Evolutionary conservation across 108 stramenopile genomes (phyloP).

Genomic region (Nitzschia inconspicua): DNA sequence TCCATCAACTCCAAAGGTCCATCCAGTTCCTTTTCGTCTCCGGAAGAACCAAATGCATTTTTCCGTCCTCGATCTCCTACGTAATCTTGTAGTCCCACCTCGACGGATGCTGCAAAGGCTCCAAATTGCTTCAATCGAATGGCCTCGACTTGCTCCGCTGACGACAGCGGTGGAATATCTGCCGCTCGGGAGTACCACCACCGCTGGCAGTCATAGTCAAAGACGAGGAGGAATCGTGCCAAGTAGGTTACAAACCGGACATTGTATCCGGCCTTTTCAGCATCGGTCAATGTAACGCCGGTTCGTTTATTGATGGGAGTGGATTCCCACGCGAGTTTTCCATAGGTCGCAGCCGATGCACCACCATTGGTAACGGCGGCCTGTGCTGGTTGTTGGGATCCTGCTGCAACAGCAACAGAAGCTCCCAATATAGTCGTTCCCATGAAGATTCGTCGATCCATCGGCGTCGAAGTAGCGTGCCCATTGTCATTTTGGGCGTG

Average conservation of each 20-base stretch:
- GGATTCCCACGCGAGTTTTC: conserved; percentile 33
- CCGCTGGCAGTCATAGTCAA: conserved; percentile 71
- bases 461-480: too few species aligned
- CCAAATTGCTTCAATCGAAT: conserved; percentile 70
- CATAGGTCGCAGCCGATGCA: conserved; percentile 1
- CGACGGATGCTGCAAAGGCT: conserved; percentile 73
- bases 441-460: conserved; percentile 11
- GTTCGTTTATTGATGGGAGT: conserved; percentile 81
- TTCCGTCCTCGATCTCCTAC: too few species aligned
- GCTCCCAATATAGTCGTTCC: conserved; percentile 4
- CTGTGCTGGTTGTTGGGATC: not conserved
- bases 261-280: conserved; percentile 74
- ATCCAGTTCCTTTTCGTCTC: conserved; percentile 16
- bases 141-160: conserved; percentile 46
- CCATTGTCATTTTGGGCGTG: too few species aligned
- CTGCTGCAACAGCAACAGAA: conserved; percentile 1
- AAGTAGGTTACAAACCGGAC: conserved; percentile 78
- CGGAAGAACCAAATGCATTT: too few species aligned
- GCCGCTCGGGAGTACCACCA: conserved; percentile 73
- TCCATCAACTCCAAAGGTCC: conserved; percentile 50
- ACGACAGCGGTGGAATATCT: conserved; percentile 53
- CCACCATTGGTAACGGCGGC: not conserved
- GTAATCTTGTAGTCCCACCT: conserved; percentile 77
- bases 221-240: conserved; percentile 65
- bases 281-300: conserved; percentile 73